Conservation (phyloP, 768 basidiomycete species). For the Psilocybe cyanescens region DNA sequence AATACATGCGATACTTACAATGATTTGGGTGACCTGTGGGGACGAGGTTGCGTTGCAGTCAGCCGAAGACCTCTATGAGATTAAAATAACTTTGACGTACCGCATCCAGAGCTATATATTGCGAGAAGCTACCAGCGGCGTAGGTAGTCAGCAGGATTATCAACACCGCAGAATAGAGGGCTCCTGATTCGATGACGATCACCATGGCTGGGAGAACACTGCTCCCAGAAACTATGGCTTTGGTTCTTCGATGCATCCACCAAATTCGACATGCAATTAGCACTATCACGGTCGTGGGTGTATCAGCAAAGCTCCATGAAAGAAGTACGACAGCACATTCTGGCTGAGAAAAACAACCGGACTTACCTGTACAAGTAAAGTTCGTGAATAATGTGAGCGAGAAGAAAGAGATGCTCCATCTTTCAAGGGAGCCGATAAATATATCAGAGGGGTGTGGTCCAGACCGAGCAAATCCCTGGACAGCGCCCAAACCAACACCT, state of each 20-base stretch:
- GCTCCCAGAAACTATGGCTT: background rate
- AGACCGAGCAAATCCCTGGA: conserved; percentile 11
- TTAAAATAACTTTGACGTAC: background rate
- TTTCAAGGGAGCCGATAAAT: conserved; percentile 9
- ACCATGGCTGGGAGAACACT: conserved; percentile 14
- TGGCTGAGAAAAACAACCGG: background rate
- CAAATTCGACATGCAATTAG: conserved; percentile 14
- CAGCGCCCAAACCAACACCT: conserved; percentile 14
- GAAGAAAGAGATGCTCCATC: conserved; percentile 17
- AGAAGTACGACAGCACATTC: no score
- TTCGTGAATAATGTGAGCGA: conserved; percentile 17
- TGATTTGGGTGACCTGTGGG: conserved; percentile 10
- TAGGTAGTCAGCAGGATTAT: conserved; percentile 13
- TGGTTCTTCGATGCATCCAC: conserved; percentile 12
- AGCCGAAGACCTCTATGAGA: no score
- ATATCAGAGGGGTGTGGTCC: background rate
- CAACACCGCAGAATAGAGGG: conserved; percentile 14
- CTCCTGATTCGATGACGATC: conserved; percentile 15
- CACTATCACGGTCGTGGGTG: background rate
- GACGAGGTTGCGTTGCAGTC: no score
- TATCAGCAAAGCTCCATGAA: no score
- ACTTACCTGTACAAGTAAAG: conserved; percentile 13
- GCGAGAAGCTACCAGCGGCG: conserved; percentile 9
- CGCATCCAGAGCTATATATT: conserved; percentile 16
- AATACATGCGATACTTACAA: conserved; percentile 1